Base-by-base conservation (phyloP, 2,329 filamentous ascomycete species). In the Trichoderma sp. region DNA sequence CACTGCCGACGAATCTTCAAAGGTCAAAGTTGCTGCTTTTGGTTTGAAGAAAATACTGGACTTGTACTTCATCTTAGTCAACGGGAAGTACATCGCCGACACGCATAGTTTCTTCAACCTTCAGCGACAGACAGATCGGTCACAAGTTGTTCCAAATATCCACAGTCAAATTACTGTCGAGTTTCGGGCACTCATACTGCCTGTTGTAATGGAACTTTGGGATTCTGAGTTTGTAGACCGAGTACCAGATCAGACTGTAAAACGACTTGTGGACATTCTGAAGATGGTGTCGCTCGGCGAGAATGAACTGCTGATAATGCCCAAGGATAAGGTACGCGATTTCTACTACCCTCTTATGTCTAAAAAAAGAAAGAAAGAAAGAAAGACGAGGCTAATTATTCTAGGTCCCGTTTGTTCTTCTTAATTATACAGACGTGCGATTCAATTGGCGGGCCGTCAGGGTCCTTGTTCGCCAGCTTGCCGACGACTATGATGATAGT, bases 111-210 rank as follows among this genome's bases (percentile, higher is more conserved):
- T 80, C n/a, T 82, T 83, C 65, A 82, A 78, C 64, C 76, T 87
- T 22, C 75, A 78, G 54, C 74, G 78, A n/a, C 77, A 78, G n/a
- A 72, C 73, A 5, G 83, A 84, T 17, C 78, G 84, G 50, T 79
- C 79, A 2, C 77, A 77, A 48, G 77, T 77, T 13, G 80, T 80
- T 27, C 72, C 77, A 3, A 79, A 80, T 25, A 75, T 83, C 10
- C 85, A 89, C 15, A 83, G 87, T 1, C 94, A 97, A 73, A 91
- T 98, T 66, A 82, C 97, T 15, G 89, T 98, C 6, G 94, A 98
- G 76, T 80, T 98, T 50, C 90, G 95, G 50, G 88, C 91, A 79
- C 87, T 89, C 29, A 87, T 97, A 29, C 81, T 97, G 15, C 92
- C 93, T 0, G 87, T 90, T 54, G 86, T 95, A 48, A 86, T 87